Evolutionary conservation across 192 early-diverging fungal species (phyloP), one percentile per base, ranked within the genome.

Genomic region (Backusella parvicylindrica): DNA sequence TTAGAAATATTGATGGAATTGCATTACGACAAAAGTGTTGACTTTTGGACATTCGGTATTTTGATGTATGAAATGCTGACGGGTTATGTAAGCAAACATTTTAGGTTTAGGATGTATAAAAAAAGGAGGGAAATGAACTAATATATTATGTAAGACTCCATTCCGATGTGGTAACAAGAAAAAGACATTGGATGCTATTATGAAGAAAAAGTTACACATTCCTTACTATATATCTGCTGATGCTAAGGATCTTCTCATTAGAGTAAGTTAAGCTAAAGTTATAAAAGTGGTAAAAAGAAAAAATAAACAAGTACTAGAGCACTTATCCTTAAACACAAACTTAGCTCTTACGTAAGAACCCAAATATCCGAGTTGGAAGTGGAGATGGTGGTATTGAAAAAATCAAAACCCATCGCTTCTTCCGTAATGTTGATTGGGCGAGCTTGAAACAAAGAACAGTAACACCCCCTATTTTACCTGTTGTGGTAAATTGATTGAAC

Each of bases 61-160:
- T 86, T 99, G 80, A 80, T 97, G 71, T 98, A 89, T 77, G 93
- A 96, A 73, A 97, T 98, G 96, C 82, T 98, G 49, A 96, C 92
- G 1, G 95, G 96, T 18, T 80, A 83, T 68, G 78, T 80, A 75
- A 72, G 78, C 50, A 56, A 26, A 56, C 50, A 26, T 23, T 41
- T 26, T 23, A 23, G 23, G 50, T 56, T 56, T 56, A 56, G 50
- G 11, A 11, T 56, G 23, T 40, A 23, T n/a, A 38, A 28, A n/a
- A 63, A 72, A 69, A 36, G 8, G n/a, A 26, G 18, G 11, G 30
- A 32, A 33, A 15, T 66, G 3, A 47, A 28, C 33, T 37, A 49
- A 65, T 16, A 28, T 12, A 21, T 35, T 33, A 26, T 38, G 21
- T 6, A 43, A 78, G 40, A 90, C 92, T 26, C 91, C 94, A 11